Evolutionary conservation across 1,284 basidiomycete species (phyloP).

Genomic region (Moesziomyces parantarcticus): DNA sequence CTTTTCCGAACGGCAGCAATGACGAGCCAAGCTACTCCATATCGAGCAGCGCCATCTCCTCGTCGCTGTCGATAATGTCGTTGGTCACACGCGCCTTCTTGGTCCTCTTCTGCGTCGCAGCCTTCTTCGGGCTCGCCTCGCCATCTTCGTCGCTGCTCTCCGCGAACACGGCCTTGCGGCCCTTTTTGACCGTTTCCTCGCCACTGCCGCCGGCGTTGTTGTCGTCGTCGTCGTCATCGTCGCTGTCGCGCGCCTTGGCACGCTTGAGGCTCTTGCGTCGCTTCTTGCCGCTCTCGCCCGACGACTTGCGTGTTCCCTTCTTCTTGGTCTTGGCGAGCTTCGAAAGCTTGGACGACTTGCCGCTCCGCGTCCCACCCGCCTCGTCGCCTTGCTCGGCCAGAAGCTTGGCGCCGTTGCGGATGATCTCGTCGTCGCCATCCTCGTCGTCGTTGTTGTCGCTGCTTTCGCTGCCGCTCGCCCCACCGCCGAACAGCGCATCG

Average conservation of each 20-base stretch:
- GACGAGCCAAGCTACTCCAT: constrained; percentile 20
- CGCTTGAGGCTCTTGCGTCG: constrained; percentile 44
- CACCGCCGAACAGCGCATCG: constrained; percentile 35
- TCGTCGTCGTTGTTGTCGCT: constrained; percentile 35
- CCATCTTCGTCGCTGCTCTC: constrained; percentile 45
- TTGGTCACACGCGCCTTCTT: constrained; percentile 45
- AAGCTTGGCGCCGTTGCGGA: constrained; percentile 36
- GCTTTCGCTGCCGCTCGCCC: constrained; percentile 24
- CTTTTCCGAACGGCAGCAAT: background rate
- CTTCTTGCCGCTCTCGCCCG: constrained; percentile 29
- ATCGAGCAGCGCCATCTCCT: constrained; percentile 56
- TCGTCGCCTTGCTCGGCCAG: constrained; percentile 40
- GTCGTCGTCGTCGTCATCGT: constrained; percentile 19
- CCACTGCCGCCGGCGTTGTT: constrained; percentile 22
- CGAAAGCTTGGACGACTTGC: constrained; percentile 24
- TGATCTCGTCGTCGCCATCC: constrained; percentile 53
- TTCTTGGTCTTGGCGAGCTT: constrained; percentile 25
- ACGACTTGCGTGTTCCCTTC: constrained; percentile 14
- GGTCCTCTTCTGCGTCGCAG: constrained; percentile 24
- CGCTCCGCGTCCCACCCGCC: constrained; percentile 7
- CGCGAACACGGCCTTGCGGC: constrained; percentile 28
- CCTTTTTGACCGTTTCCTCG: constrained; percentile 23
- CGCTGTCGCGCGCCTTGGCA: constrained; percentile 31
- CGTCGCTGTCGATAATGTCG: constrained; percentile 62
- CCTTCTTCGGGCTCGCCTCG: constrained; percentile 38